A percentile compares a stretch with the other conserved stretches of the same genome.
Evolutionary conservation across 345 rosid species (phyloP).

Genomic region (Citrus sp.): DNA sequence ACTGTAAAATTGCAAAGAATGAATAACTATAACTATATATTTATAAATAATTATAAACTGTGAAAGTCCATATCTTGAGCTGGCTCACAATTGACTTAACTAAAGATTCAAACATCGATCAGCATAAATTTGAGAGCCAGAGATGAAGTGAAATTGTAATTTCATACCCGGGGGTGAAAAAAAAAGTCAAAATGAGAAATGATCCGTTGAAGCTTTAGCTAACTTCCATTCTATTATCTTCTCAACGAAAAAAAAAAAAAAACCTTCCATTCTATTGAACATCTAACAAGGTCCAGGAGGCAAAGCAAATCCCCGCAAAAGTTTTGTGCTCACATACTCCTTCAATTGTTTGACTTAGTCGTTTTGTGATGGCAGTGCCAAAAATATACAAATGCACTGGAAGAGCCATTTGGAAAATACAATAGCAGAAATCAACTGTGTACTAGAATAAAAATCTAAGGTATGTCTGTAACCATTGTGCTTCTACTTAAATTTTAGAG

Average conservation of each 20-base stretch:
- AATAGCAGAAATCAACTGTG: too few species aligned
- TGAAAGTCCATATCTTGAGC: neutral
- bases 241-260: too few species aligned
- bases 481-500: neutral
- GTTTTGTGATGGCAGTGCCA: too few species aligned
- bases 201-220: neutral
- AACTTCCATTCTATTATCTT: neutral
- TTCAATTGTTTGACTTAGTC: neutral
- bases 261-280: neutral
- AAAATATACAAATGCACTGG: too few species aligned
- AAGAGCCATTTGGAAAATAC: too few species aligned
- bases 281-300: neutral
- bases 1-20: constrained; percentile 27
- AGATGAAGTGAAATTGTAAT: neutral
- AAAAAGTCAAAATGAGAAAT: neutral
- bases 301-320: neutral
- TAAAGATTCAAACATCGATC: neutral
- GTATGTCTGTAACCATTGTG: neutral
- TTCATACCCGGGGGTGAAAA: neutral
- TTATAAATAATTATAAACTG: neutral
- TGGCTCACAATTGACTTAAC: neutral
- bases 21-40: neutral
- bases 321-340: neutral
- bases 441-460: too few species aligned
- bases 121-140: neutral